Evolutionary conservation across 2,329 filamentous ascomycete species (phyloP).

Genomic region (Trichoderma aggressivum): DNA sequence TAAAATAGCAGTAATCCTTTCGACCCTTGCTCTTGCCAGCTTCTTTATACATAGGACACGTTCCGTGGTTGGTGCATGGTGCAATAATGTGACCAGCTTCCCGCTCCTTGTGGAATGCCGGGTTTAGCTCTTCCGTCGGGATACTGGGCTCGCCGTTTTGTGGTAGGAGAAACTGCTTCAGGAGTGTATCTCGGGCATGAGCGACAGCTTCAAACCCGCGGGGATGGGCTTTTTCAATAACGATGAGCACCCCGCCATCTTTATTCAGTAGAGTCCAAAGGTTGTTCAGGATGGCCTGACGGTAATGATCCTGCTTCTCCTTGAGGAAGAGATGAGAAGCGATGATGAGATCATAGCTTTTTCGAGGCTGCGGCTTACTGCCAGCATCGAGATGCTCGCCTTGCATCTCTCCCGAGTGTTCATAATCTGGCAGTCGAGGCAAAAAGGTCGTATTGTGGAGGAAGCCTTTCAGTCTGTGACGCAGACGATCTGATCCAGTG

Average conservation of each 20-base stretch:
- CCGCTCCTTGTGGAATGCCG: slow-evolving; percentile 41
- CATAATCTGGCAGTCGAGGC: slow-evolving; percentile 83
- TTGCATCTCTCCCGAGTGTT: slow-evolving; percentile 60
- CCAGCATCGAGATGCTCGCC: slow-evolving; percentile 58
- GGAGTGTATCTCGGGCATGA: slow-evolving; percentile 73
- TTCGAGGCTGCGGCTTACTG: slow-evolving; percentile 56
- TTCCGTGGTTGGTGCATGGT: slow-evolving; percentile 82
- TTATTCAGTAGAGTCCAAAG: slow-evolving; percentile 84
- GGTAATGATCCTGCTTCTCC: slow-evolving; percentile 69
- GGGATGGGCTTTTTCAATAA: slow-evolving; percentile 88
- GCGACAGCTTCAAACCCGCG: slow-evolving; percentile 91
- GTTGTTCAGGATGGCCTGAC: slow-evolving; percentile 78
- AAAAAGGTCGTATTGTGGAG: slow-evolving; percentile 89
- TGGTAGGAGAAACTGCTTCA: slow-evolving; percentile 67
- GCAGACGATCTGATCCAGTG: slow-evolving; percentile 69
- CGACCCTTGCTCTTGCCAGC: slow-evolving; percentile 69
- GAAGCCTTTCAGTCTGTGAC: slow-evolving; percentile 70
- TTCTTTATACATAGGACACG: slow-evolving; percentile 82
- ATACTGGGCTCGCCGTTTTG: slow-evolving; percentile 37
- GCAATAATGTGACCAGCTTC: slow-evolving; percentile 64
- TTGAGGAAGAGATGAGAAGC: slow-evolving; percentile 80
- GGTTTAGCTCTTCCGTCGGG: slow-evolving; percentile 38
- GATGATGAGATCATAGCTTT: slow-evolving; percentile 85
- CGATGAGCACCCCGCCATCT: slow-evolving; percentile 78
- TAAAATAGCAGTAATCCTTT: slow-evolving; percentile 89